These are phyloP conservation scores for Apiospora hydei DNA, from an alignment of 2,329 filamentous ascomycete species.

Conservation along the genomic window DNA sequence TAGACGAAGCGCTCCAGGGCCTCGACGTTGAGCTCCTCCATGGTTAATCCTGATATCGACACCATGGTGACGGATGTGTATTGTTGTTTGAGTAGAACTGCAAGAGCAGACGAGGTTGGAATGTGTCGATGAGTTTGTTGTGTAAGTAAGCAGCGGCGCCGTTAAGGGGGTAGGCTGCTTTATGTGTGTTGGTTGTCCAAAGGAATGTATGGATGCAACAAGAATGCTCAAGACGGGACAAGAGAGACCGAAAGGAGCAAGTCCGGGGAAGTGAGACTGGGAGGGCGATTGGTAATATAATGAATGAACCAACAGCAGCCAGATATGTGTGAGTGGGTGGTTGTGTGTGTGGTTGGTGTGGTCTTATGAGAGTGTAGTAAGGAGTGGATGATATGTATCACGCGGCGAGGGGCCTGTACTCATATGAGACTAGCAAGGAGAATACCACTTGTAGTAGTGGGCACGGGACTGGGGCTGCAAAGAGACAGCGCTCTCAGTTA, in stretches of 20 bases:
- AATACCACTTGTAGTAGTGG: conserved; percentile 8
- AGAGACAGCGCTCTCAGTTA: conserved; percentile 22
- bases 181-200: conserved; percentile 7
- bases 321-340: conserved; percentile 27
- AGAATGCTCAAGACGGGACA: conserved; percentile 14
- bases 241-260: conserved; percentile 18
- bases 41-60: conserved; percentile 53
- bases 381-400: conserved; percentile 36
- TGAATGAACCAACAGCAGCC: conserved; percentile 26
- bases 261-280: conserved; percentile 22
- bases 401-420: conserved; percentile 34
- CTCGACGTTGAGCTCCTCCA: conserved; percentile 70
- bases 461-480: conserved; percentile 18
- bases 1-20: conserved; percentile 85
- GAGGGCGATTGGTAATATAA: conserved; percentile 27
- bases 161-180: conserved; percentile 6
- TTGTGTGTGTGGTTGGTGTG: conserved; percentile 28
- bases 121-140: conserved; percentile 26
- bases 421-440: conserved; percentile 20
- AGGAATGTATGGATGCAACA: conserved; percentile 10
- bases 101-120: conserved; percentile 36
- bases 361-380: conserved; percentile 10
- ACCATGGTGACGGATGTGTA: conserved; percentile 49
- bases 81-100: neutral
- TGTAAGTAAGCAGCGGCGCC: conserved; percentile 30